These are phyloP conservation scores for Oryza coarctata DNA, from an alignment of 176 grass and related monocot genomes.

Conservation along the genomic window DNA sequence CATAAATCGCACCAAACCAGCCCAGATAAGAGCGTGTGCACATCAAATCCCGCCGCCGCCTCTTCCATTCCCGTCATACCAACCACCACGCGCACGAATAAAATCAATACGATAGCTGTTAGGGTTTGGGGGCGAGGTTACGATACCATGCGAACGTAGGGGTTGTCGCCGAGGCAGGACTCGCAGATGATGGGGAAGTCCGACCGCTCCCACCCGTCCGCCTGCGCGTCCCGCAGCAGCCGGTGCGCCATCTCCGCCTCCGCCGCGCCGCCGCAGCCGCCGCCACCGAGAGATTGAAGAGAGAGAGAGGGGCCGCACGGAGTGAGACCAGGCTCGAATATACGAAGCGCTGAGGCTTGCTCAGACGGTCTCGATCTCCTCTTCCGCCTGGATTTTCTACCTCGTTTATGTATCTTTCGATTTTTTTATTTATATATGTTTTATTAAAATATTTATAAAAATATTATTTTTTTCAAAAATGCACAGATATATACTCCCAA, in stretches of 20 bases:
- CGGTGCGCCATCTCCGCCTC: conserved; percentile 95
- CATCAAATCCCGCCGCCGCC: not conserved
- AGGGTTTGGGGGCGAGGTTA: conserved; percentile 36
- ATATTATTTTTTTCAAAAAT: too few relatives aligned
- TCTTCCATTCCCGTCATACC: too few relatives aligned
- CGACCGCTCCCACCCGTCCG: conserved; percentile 93
- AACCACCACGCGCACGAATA: too few relatives aligned
- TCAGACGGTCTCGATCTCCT: too few relatives aligned
- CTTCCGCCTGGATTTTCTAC: too few relatives aligned
- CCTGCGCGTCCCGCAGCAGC: conserved; percentile 89
- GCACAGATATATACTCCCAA: too few relatives aligned
- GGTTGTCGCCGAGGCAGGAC: conserved; percentile 98
- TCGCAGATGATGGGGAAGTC: conserved; percentile 99
- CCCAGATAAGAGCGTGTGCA: too few relatives aligned
- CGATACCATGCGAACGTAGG: conserved; percentile 92
- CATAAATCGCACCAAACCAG: not conserved
- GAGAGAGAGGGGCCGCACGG: not conserved
- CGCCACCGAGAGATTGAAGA: conserved; percentile 28
- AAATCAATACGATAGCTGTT: conserved; percentile 33
- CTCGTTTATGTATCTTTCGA: too few relatives aligned
- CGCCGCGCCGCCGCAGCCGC: not conserved
- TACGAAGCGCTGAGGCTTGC: too few relatives aligned
- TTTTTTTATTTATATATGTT: too few relatives aligned
- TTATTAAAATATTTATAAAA: too few relatives aligned
- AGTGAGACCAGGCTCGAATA: too few relatives aligned